phyloP scores from a whole-genome alignment of 768 basidiomycete species.

The Fomitopsis serialis region DNA sequence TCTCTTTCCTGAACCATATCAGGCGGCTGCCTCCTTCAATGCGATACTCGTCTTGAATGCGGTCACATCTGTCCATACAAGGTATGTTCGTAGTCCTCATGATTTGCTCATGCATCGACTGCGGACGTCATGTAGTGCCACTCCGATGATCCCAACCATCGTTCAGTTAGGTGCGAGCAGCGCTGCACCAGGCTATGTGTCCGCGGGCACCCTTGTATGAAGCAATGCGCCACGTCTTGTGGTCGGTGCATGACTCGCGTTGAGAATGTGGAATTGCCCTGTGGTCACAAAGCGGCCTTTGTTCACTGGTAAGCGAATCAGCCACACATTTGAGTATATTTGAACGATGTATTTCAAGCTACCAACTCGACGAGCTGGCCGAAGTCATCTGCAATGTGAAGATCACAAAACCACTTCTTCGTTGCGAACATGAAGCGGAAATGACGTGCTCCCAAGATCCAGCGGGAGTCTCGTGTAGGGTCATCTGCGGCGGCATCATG shows the following conservation, averaged over 20 bases:
- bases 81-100: slow-evolving; percentile 25
- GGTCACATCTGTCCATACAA: slow-evolving; percentile 63
- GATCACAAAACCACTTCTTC: slow-evolving; percentile 39
- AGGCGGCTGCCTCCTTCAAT: slow-evolving; percentile 61
- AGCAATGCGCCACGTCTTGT: slow-evolving; percentile 45
- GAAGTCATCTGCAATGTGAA: slow-evolving; percentile 36
- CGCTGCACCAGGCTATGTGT: slow-evolving; percentile 43
- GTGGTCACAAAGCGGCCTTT: slow-evolving; percentile 41
- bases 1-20: not conserved
- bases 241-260: slow-evolving; percentile 46
- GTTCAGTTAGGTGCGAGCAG: slow-evolving; percentile 42
- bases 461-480: slow-evolving; percentile 31
- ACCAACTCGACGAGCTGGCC: slow-evolving; percentile 39
- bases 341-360: slow-evolving; percentile 26
- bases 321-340: not conserved
- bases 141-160: slow-evolving; percentile 52
- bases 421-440: slow-evolving; percentile 47
- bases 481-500: slow-evolving; percentile 39
- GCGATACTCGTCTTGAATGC: slow-evolving; percentile 47
- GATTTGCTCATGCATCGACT: not conserved
- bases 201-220: slow-evolving; percentile 52
- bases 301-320: slow-evolving; percentile 43
- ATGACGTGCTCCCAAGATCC: slow-evolving; percentile 47
- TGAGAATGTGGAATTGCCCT: slow-evolving; percentile 44
- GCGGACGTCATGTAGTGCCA: slow-evolving; percentile 41